These are phyloP conservation scores for Apophysomyces sp. DNA, from an alignment of 371 early-diverging fungal species.

Conservation along the genomic window DNA sequence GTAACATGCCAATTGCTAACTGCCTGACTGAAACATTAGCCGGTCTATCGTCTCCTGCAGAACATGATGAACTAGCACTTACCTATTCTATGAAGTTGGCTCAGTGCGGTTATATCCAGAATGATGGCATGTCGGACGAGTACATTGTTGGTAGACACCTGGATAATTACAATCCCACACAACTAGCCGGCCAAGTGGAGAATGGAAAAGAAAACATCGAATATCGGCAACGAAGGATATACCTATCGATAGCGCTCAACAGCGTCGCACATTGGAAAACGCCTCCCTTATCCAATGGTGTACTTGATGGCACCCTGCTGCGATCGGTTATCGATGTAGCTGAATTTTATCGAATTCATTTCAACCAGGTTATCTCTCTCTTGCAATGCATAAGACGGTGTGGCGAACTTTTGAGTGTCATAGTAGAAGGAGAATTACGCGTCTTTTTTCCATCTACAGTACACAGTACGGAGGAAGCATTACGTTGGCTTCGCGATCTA, in stretches of 20 bases:
- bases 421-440: not conserved
- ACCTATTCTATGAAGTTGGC: not conserved
- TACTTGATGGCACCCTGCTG: constrained; percentile 9
- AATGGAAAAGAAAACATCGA: not conserved
- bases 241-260: constrained; percentile 9
- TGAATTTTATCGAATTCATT: constrained; percentile 6
- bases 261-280: constrained; percentile 2
- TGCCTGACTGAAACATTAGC: not conserved
- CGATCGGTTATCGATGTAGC: constrained; percentile 4
- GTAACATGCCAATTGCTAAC: too few relatives aligned
- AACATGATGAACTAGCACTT: not conserved
- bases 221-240: not conserved
- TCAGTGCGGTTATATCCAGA: constrained; percentile 12
- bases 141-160: not conserved
- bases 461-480: constrained; percentile 2
- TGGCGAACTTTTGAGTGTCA: constrained; percentile 1
- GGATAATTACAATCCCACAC: not conserved
- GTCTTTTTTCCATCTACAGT: constrained; percentile 3
- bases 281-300: not conserved
- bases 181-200: constrained; percentile 8
- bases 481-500: constrained; percentile 9
- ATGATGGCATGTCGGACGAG: constrained; percentile 12
- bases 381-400: constrained; percentile 3
- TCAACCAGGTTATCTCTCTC: constrained; percentile 7
- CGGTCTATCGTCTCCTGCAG: not conserved